Conservation (phyloP, 768 basidiomycete genomes). For the Auricularia cornea region DNA sequence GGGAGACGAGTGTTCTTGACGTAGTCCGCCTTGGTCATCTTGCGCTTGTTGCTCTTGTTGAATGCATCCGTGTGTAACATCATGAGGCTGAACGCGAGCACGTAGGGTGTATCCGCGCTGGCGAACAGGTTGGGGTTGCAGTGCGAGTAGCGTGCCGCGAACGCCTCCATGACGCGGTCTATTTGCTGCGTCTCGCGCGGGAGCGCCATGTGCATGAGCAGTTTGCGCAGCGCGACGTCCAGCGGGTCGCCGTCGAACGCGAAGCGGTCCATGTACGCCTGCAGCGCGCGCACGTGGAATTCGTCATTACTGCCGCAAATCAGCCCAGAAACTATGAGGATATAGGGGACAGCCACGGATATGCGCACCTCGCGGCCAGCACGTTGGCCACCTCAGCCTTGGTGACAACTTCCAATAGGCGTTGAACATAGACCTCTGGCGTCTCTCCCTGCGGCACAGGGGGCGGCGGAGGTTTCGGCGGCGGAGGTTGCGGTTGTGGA, state of each 20-base stretch:
- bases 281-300: constrained; percentile 62
- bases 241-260: constrained; percentile 73
- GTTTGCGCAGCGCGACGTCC: constrained; percentile 81
- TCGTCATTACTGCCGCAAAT: constrained; percentile 48
- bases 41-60: constrained; percentile 94
- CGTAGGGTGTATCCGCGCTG: constrained; percentile 87
- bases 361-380: constrained; percentile 67
- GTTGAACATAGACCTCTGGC: constrained; percentile 57
- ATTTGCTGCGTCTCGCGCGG: constrained; percentile 98
- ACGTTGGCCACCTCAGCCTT: constrained; percentile 75
- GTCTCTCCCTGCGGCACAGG: constrained; percentile 56
- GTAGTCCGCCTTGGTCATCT: constrained; percentile 95
- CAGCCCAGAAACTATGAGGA: constrained; percentile 1
- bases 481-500: neutral
- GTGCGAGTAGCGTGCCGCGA: constrained; percentile 72
- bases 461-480: constrained; percentile 20
- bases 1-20: constrained; percentile 85
- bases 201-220: constrained; percentile 86
- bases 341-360: neutral
- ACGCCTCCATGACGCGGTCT: constrained; percentile 93
- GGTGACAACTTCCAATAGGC: constrained; percentile 55
- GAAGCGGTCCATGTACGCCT: constrained; percentile 65
- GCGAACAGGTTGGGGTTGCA: constrained; percentile 79
- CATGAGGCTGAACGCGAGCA: constrained; percentile 93
- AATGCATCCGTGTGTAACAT: constrained; percentile 99